Evolutionary conservation across 331 rosid genomes (phyloP).

Genomic region (Phaseolus coccineus): DNA sequence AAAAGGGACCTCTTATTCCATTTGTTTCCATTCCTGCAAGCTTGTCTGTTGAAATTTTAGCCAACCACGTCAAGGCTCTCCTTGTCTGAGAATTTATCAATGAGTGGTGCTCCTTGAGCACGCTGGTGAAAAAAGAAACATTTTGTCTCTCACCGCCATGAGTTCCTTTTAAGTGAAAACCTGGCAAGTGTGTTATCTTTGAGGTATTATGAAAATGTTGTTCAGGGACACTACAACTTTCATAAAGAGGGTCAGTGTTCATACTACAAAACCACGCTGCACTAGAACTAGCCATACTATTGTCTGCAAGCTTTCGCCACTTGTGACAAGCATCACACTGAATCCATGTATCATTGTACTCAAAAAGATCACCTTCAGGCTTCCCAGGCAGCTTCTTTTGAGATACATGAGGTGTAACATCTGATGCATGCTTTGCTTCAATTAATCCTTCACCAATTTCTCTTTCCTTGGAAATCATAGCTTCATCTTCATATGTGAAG

Average conservation of each 20-base stretch:
- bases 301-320: constrained; percentile 88
- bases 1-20: constrained; percentile 79
- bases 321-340: constrained; percentile 95
- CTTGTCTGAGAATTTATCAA: constrained; percentile 70
- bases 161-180: constrained; percentile 80
- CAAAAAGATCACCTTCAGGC: constrained; percentile 43
- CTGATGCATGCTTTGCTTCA: constrained; percentile 47
- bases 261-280: constrained; percentile 96
- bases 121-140: constrained; percentile 73
- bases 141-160: constrained; percentile 76
- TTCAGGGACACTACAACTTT: constrained; percentile 78
- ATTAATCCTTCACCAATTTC: constrained; percentile 47
- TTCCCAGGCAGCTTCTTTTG: constrained; percentile 46
- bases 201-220: constrained; percentile 61
- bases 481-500: constrained; percentile 57
- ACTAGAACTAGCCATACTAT: constrained; percentile 58
- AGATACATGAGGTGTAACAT: constrained; percentile 46
- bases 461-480: constrained; percentile 46
- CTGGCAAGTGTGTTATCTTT: constrained; percentile 72
- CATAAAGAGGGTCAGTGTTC: constrained; percentile 75
- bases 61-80: constrained; percentile 85
- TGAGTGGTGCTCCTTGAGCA: constrained; percentile 79
- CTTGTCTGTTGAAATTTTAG: constrained; percentile 66
- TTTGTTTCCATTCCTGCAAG: constrained; percentile 77
- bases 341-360: constrained; percentile 79